Evolutionary conservation across 495 filamentous ascomycete species (phyloP).

Genomic region (Podospora fimiseda): DNA sequence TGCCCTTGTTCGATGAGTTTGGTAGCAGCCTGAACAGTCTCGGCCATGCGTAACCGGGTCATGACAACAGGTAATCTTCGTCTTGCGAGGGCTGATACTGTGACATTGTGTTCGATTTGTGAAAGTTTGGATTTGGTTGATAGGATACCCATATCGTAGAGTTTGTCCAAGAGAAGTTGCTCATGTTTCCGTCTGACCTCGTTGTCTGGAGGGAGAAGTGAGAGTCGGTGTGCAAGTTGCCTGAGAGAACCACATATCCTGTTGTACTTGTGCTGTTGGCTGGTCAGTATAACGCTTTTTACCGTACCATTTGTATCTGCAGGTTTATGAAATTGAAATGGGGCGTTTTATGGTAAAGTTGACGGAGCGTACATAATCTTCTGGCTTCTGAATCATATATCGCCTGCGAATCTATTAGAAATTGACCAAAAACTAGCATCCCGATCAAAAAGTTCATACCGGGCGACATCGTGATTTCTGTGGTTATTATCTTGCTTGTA

Average conservation of each 20-base stretch:
- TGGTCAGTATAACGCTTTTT: conserved; percentile 9
- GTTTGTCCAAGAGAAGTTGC: conserved; percentile 74
- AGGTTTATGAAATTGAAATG: conserved; percentile 7
- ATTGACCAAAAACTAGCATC: not conserved
- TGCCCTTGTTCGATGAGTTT: conserved; percentile 94
- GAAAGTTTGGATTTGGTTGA: conserved; percentile 63
- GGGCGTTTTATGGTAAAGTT: not conserved
- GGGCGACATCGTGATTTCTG: conserved; percentile 65
- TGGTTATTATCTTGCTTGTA: conserved; percentile 86
- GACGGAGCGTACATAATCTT: conserved; percentile 44
- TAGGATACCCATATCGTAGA: conserved; percentile 84
- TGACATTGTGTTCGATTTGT: conserved; percentile 77
- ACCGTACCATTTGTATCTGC: conserved; percentile 50
- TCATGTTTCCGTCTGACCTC: conserved; percentile 75
- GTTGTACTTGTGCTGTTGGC: conserved; percentile 76
- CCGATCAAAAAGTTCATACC: conserved; percentile 4
- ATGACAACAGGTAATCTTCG: conserved; percentile 80
- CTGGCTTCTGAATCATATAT: conserved; percentile 80
- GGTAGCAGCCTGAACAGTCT: conserved; percentile 72
- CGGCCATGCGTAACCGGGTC: conserved; percentile 67
- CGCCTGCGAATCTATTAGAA: conserved; percentile 40
- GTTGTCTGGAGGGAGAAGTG: conserved; percentile 66
- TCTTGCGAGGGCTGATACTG: conserved; percentile 76
- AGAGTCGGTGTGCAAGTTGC: conserved; percentile 74
- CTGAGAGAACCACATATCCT: conserved; percentile 74